A percentile compares a stretch with the other conserved stretches of the same genome.
Evolutionary conservation across 805 yeast genomes (phyloP).

Genomic region (Suhomyces vadensis): DNA sequence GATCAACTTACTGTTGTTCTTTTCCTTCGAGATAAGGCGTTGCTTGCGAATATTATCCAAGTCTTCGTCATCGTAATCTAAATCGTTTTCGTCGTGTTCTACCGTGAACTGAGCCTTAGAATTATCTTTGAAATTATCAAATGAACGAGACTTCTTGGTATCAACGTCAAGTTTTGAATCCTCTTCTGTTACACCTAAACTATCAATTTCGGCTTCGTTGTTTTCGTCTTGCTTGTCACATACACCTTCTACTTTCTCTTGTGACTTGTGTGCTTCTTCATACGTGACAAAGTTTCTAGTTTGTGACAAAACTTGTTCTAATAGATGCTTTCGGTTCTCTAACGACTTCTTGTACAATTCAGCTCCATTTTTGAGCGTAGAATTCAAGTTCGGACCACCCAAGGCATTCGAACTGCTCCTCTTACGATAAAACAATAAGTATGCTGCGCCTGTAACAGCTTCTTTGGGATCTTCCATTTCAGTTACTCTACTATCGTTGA

Average conservation of each 20-base stretch:
- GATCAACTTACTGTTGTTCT: conserved; percentile 23
- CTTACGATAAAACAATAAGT: conserved; percentile 78
- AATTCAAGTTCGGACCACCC: conserved; percentile 50
- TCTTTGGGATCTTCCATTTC: conserved; percentile 56
- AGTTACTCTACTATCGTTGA: conserved; percentile 78
- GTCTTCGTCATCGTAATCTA: conserved; percentile 15
- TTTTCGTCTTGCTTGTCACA: conserved; percentile 10
- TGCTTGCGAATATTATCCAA: conserved; percentile 25
- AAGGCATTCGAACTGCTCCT: conserved; percentile 38
- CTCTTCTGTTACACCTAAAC: neutral
- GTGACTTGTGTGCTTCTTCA: conserved; percentile 5
- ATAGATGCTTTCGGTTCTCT: conserved; percentile 11
- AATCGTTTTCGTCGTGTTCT: conserved; percentile 14
- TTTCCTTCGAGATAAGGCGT: conserved; percentile 25
- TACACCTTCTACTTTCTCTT: conserved; percentile 6
- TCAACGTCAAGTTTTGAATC: neutral
- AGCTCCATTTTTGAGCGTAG: conserved; percentile 45
- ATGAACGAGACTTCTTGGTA: conserved; percentile 7
- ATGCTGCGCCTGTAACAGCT: conserved; percentile 76
- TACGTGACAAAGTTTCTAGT: conserved; percentile 11
- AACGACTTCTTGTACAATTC: conserved; percentile 18
- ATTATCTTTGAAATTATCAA: conserved; percentile 6
- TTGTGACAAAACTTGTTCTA: conserved; percentile 19
- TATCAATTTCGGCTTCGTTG: neutral
- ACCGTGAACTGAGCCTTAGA: conserved; percentile 13